A percentile compares a stretch with the other conserved stretches of the same genome.
phyloP scores from a whole-genome alignment of 495 filamentous ascomycete species.

The Tetracladium marchalianum region DNA sequence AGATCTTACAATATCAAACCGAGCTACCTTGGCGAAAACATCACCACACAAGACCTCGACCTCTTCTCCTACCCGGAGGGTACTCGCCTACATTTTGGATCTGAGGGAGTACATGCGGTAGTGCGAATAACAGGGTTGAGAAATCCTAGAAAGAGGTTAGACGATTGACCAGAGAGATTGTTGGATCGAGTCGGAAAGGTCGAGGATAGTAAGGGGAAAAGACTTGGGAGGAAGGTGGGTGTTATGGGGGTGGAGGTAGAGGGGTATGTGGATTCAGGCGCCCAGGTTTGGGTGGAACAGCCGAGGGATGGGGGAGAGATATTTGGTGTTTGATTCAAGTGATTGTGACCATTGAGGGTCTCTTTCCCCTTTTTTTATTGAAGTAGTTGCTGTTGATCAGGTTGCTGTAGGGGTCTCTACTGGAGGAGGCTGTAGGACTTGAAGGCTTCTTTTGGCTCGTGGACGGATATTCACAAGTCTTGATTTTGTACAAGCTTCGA shows the following conservation, averaged over 20 bases:
- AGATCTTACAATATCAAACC: constrained; percentile 4
- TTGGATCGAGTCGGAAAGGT: constrained; percentile 5
- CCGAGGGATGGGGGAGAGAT: constrained; percentile 1
- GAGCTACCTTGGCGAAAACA: constrained; percentile 11
- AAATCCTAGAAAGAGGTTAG: constrained; percentile 8
- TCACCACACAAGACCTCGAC: constrained; percentile 10
- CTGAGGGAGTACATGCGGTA: constrained; percentile 10
- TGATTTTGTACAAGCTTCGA: too few relatives aligned
- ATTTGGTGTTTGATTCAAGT: constrained; percentile 5
- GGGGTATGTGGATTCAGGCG: constrained; percentile 4
- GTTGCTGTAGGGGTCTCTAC: too few relatives aligned
- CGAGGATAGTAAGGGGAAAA: constrained; percentile 9
- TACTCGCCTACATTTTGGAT: constrained; percentile 9
- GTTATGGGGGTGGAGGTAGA: constrained; percentile 11
- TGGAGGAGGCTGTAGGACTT: too few relatives aligned
- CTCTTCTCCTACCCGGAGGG: constrained; percentile 5
- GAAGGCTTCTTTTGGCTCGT: too few relatives aligned
- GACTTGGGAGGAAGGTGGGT: constrained; percentile 9
- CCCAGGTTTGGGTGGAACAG: constrained; percentile 4
- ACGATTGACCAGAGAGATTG: constrained; percentile 8
- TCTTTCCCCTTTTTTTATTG: too few relatives aligned
- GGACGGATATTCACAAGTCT: too few relatives aligned
- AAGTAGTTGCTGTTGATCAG: too few relatives aligned
- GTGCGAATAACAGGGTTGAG: constrained; percentile 11
- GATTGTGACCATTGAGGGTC: too few relatives aligned